Base-by-base conservation (phyloP, 139 green algal genomes). In the Chlamydomonas schloesseri region DNA sequence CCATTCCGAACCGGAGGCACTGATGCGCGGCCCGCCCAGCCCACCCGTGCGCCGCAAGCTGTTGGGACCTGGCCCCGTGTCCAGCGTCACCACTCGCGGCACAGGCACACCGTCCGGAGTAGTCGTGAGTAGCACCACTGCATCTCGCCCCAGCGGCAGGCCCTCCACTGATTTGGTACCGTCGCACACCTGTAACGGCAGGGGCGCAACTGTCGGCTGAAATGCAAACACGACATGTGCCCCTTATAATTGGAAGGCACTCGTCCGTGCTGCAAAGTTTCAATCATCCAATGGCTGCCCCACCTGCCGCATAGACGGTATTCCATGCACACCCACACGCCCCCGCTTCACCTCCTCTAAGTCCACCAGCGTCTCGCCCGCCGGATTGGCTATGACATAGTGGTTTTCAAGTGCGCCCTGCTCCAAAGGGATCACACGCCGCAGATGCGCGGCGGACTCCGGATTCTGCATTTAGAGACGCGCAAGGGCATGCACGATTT, bases 341-440 rank as follows among this genome's bases (percentile, higher is more conserved):
- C n/a, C n/a, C n/a, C n/a, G n/a, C n/a, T n/a, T n/a, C 5, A 83
- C 62, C 28, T 83, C 76, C 42, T 64, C 31, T 15, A 73, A 62
- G 62, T 73, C 62, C 18, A 17, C 36, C 2, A 73, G 17, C 1
- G 75, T 26, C 24, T 33, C 34, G 2, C 75, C 75, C 20, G 18
- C 58, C 33, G 75, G 75, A 18, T 36, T 29, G 13, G 57, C 23
- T 28, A 82, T 82, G 75, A 82, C 37, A 36, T 42, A 82, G 37
- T 82, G 75, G 75, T 82, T 82, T 14, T 82, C 58, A 29, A 82
- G n/a, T 58, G 71, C 57, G 13, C 34, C 42, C 10, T 65, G 8
- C 18, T 84, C 78, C 64, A 84, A 64, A 11, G 78, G 60, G 21
- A 84, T 50, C 42, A 84, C 71, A n/a, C 78, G 78, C 78, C 74